Evolutionary conservation across 1,139 yeast genomes (phyloP).

Genomic region (Suhomyces bolitotheri): DNA sequence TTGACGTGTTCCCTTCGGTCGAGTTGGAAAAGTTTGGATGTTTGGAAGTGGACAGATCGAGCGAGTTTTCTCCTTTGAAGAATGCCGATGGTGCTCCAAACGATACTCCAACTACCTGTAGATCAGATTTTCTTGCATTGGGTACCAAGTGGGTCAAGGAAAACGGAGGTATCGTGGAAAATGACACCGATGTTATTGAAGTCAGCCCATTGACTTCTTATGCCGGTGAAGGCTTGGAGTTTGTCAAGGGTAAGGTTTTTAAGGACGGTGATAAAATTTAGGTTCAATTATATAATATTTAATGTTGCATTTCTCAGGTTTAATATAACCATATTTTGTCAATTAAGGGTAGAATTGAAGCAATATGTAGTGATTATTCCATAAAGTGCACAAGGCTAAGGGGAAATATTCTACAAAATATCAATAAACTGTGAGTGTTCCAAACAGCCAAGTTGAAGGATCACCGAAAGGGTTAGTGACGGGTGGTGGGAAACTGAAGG

Average conservation of each 20-base stretch:
- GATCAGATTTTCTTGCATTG: slow-evolving; percentile 61
- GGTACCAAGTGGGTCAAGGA: slow-evolving; percentile 74
- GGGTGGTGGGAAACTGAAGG: too few relatives aligned
- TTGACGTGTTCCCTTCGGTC: slow-evolving; percentile 89
- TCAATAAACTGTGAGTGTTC: slow-evolving; percentile 5
- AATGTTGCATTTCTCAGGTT: too few relatives aligned
- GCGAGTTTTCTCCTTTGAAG: slow-evolving; percentile 92
- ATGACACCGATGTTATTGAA: slow-evolving; percentile 61
- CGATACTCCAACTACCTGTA: slow-evolving; percentile 86
- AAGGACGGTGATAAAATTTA: slow-evolving; percentile 43
- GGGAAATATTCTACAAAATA: too few relatives aligned
- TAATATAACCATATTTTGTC: background rate
- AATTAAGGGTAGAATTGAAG: background rate
- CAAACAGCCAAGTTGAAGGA: slow-evolving; percentile 1
- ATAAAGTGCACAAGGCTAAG: too few relatives aligned
- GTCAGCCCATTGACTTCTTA: slow-evolving; percentile 75
- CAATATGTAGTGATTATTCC: too few relatives aligned
- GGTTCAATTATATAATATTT: slow-evolving; percentile 7
- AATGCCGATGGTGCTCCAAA: slow-evolving; percentile 80
- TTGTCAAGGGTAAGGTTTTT: slow-evolving; percentile 53
- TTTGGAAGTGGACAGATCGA: slow-evolving; percentile 80
- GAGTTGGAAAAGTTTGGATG: slow-evolving; percentile 79
- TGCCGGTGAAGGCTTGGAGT: slow-evolving; percentile 78
- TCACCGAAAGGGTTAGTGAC: slow-evolving; percentile 1
- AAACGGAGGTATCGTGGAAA: slow-evolving; percentile 63